Conservation (phyloP, 208 protist genomes). For the Leishmania turanica region DNA sequence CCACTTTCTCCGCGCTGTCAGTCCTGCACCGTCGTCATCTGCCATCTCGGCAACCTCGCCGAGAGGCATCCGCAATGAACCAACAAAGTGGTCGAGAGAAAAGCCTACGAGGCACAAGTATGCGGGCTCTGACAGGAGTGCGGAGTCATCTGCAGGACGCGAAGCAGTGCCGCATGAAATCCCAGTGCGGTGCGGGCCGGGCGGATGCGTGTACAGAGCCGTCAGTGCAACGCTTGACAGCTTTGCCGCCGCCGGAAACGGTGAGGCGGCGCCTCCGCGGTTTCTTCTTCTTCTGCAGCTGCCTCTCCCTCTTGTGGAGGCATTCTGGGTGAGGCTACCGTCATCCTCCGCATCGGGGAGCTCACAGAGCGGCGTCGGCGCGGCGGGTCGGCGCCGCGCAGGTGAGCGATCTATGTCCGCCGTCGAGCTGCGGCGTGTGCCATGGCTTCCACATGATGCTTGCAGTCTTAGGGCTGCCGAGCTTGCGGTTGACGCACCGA, state of each 20-base stretch:
- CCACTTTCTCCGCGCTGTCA: not conserved
- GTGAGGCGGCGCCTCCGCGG: not conserved
- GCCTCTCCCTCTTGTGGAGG: conserved; percentile 26
- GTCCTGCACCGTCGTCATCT: not conserved
- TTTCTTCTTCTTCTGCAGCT: conserved; percentile 20
- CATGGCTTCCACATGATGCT: conserved; percentile 4
- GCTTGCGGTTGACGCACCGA: not conserved
- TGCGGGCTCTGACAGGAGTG: not conserved
- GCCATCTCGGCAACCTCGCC: not conserved
- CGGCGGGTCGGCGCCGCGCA: not conserved
- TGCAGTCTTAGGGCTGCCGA: not conserved
- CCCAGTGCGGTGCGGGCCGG: conserved; percentile 25
- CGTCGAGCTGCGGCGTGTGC: conserved; percentile 4
- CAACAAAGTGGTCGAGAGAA: not conserved
- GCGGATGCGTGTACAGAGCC: conserved; percentile 13
- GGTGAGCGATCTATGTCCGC: not conserved
- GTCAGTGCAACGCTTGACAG: not conserved
- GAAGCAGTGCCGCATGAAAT: not conserved
- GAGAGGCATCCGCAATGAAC: not conserved
- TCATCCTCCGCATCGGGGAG: conserved; percentile 4
- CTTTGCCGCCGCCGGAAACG: not conserved
- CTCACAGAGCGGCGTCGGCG: not conserved
- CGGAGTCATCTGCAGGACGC: not conserved
- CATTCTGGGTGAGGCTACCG: conserved; percentile 26
- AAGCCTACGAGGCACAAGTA: not conserved